A percentile compares a stretch with the other conserved stretches of the same genome.
These are phyloP conservation scores for Afroboletus lepidellus DNA, from an alignment of 1,284 basidiomycete genomes.

Conservation along the genomic window DNA sequence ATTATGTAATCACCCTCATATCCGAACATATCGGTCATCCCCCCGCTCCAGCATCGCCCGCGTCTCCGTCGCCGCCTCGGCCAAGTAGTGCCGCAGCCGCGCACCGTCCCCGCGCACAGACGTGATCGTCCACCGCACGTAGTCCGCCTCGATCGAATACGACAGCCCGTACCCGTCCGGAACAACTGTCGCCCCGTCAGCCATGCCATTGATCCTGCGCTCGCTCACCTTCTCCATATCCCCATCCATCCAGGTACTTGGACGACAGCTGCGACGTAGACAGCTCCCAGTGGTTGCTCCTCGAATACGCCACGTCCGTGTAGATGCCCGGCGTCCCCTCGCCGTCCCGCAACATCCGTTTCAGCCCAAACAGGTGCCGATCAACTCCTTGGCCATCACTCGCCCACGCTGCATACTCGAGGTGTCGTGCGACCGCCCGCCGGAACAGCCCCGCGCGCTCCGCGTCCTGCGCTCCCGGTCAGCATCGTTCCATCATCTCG, in stretches of 20 bases:
- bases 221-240: conserved; percentile 87
- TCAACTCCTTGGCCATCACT: conserved; percentile 96
- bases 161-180: conserved; percentile 92
- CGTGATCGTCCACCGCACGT: conserved; percentile 93
- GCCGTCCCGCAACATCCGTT: conserved; percentile 75
- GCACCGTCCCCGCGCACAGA: conserved; percentile 68
- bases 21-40: conserved; percentile 14
- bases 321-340: conserved; percentile 82
- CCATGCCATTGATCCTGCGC: not conserved
- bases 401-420: conserved; percentile 87
- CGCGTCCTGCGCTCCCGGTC: conserved; percentile 44
- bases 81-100: conserved; percentile 69
- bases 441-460: conserved; percentile 74
- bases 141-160: conserved; percentile 87
- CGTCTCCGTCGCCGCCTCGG: conserved; percentile 78
- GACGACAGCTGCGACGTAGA: conserved; percentile 88
- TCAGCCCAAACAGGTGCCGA: conserved; percentile 92
- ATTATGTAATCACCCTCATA: conserved; percentile 24
- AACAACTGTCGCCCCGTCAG: conserved; percentile 52
- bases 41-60: conserved; percentile 71
- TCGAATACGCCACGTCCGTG: conserved; percentile 70
- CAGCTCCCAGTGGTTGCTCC: conserved; percentile 87
- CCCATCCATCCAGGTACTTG: conserved; percentile 90
- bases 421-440: conserved; percentile 78
- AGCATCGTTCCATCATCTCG: not conserved